Evolutionary conservation across 805 yeast genomes (phyloP), one percentile per base, ranked within the genome.

Genomic region (Lipomyces anomalus): DNA sequence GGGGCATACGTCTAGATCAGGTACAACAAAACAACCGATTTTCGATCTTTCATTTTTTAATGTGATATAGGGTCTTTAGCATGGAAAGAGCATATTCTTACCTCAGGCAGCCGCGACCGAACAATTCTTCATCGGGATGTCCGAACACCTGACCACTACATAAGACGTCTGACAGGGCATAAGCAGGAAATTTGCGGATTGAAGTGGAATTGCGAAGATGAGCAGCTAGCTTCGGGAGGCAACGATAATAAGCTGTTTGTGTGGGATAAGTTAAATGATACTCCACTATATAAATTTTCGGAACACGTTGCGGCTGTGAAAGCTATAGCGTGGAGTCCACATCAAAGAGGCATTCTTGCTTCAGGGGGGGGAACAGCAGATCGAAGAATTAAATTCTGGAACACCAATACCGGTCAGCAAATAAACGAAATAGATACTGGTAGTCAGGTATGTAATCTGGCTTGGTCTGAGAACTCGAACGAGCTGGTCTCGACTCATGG

Each of bases 311-410:
- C 97, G 1, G 98, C 98, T 0, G 95, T 92, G 2, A 92, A 92
- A 66, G 98, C 97, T 0, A 74, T 92, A 43, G 85, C 95, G 1
- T 92, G 98, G 98, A 84, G 95, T 1, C 97, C 98, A 2, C 97
- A 92, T 61, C 95, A 87, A 61, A 71, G 97, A 44, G 97, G 97
- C 1, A 74, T 89, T 2, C 65, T 92, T 44, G 97, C 97, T 1
- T 78, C 92, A 1, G 98, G 98, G 13, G 98, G 98, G 17, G 98
- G 98, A 30, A 88, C 97, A 0, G 89, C 94, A 1, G 98, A 92
- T 65, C 79, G 90, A 46, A 75, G 81, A 33, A 82, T 92, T 56
- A 85, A 89, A 63, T 79, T 88, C 21, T 92, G 97, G 97, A 92
- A 89, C 63, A 83, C 95, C 0, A 67, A 80, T 37, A 84, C 83